Evolutionary conservation across 768 basidiomycete species (phyloP), one percentile per base, ranked within the genome.

Genomic region (Boletus reticuloceps): DNA sequence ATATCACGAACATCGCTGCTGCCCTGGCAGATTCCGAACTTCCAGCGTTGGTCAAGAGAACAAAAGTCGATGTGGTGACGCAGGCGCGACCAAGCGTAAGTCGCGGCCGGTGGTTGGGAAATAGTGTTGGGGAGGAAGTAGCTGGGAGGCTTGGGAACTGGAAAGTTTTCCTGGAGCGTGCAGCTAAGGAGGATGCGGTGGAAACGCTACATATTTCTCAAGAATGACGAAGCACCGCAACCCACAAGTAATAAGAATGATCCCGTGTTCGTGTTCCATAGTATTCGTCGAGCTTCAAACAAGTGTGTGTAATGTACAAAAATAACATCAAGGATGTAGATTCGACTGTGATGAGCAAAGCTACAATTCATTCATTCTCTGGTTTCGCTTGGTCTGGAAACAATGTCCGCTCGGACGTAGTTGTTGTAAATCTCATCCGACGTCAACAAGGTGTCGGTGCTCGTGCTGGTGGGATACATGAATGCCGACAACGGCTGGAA

Each of bases 371-470:
- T 32, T 62, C 51, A 65, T 25, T 53, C 51, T 7, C 48, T 58
- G 6, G 49, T 42, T n/a, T 62, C 49, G 38, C 63, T 55, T 5
- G 47, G 50, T 44, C 58, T 43, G n/a, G 50, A 19, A 13, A 71
- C 61, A 25, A 88, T 79, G 67, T 84, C 82, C 51, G 76, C 76
- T 39, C 81, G 77, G 45, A 86, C 83, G 58, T 81, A 88, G 62
- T 88, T 86, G 72, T 88, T 82, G 71, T 89, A 90, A 39, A 90
- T 63, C 72, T 89, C 86, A 51, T 83, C 84, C 20, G 82, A 81
- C 20, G 85, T 83, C 53, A 90, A 70, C 39, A 90, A 73, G 4
- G 84, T 86, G 65, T 89, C 86, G 52, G 84, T 81, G 27, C 75
- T 76, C 16, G 62, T 65, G 47, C 79, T 73, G 45, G 80, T 81